These are phyloP conservation scores for Russula abietina DNA, from an alignment of 768 basidiomycete genomes.

Conservation along the genomic window DNA sequence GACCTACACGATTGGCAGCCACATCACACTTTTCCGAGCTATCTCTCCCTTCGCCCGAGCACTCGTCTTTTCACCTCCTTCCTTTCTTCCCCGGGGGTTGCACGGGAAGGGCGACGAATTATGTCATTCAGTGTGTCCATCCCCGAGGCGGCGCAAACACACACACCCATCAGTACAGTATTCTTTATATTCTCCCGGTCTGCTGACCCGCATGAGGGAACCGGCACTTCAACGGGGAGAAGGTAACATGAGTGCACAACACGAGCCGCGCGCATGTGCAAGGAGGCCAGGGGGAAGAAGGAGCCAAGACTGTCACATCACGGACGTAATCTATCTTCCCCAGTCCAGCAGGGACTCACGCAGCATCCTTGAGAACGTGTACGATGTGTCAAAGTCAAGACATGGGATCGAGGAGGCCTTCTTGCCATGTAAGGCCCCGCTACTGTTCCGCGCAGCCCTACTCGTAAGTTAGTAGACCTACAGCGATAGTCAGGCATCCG, in stretches of 20 bases:
- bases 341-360: conserved; percentile 11
- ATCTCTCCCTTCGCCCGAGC: conserved; percentile 1
- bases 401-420: conserved; percentile 9
- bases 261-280: conserved; percentile 3
- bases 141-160: not conserved
- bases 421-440: conserved; percentile 16
- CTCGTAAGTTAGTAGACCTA: not conserved
- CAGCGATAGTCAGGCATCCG: not conserved
- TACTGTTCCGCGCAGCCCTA: conserved; percentile 8
- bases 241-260: conserved; percentile 5
- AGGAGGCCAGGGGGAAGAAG: not conserved
- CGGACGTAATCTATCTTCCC: conserved; percentile 21
- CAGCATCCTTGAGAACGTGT: conserved; percentile 17
- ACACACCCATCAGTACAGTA: not conserved
- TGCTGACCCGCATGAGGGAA: conserved; percentile 8
- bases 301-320: not conserved
- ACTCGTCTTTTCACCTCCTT: not conserved
- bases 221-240: not conserved
- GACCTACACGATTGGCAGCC: conserved; percentile 20
- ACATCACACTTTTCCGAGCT: not conserved
- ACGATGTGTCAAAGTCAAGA: conserved; percentile 17
- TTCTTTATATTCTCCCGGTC: not conserved
- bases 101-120: conserved; percentile 12
- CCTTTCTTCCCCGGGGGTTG: not conserved
- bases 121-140: conserved; percentile 13